Base-by-base conservation (phyloP, 108 stramenopile genomes). In the Parietichytrium sp. region DNA sequence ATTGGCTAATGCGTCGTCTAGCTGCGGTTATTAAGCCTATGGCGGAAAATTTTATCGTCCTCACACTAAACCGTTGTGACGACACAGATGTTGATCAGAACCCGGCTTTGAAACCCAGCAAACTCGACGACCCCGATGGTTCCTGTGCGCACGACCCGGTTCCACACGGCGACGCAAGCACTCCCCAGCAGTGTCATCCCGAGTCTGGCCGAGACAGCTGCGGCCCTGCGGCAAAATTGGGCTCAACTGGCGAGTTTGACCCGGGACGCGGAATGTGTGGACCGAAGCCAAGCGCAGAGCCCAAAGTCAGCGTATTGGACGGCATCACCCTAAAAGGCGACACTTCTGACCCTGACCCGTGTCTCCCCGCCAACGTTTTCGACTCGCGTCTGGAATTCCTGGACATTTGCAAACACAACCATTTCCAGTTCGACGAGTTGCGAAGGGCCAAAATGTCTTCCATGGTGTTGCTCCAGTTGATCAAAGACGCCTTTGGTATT, bases 401-500 rank as follows among this genome's bases (percentile, higher is more conserved):
- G 52, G 94, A 95, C 79, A 93, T 93, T 51, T 97, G 96, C 80
- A 92, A 94, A 52, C 90, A 94, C 20, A 98, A 98, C 81, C 96
- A 97, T 86, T 97, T 97, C 82, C 98, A 98, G 84, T 97, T 96
- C 84, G 96, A 98, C 82, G 87, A 91, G 78, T 90, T 98, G 52
- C 89, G 98, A 31, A 84, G 96, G 55, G 98, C 95, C 23, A 98
- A 98, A 88, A 96, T 97, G 80, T 93, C 96, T 20, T 94, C 94
- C 2, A 96, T 98, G 95, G 97, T 98, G 96, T 94, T 97, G 6
- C 80, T 98, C 79, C 97, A 97, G 93, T 93, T 93, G 85, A 89
- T 93, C 82, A 7, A 72, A 3, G 45, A 72, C 1, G 61, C 61
- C 6, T 6, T 38, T n/a, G n/a, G n/a, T n/a, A n/a, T n/a, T n/a